Evolutionary conservation across 805 yeast genomes (phyloP), one percentile per base, ranked within the genome.

Genomic region (Metschnikowia kunwiensis): DNA sequence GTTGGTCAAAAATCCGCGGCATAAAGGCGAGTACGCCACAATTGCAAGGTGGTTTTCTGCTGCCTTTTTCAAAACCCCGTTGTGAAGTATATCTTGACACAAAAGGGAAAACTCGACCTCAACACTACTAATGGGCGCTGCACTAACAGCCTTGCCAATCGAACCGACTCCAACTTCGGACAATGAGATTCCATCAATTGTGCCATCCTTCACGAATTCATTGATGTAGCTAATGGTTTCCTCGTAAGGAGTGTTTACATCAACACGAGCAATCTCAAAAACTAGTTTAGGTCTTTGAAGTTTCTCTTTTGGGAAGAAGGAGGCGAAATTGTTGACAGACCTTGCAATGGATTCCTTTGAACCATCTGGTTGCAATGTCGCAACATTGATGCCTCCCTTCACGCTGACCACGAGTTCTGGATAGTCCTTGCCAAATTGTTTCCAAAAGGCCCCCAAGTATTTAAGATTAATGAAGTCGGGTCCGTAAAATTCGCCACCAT

Each of bases 401-500:
- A 86, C 74, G 17, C 82, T 74, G 28, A 86, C 54, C 13, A 75
- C 62, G 30, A 80, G 77, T 43, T 81, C 53, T 3, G 53, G 67
- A 34, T 73, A 61, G 34, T 79, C 71, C 34, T 65, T 63, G 30
- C 74, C 80, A 2, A 87, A 83, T 42, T 74, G 65, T n/a, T 54
- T 67, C 48, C 84, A 75, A 54, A 82, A 86, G 7, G 68, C 72
- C 30, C 72, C 63, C 26, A 85, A 55, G 38, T 76, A 68, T 48
- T 71, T 60, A 63, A 87, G 63, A 52, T 84, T 85, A 42, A 63
- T 59, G 30, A 50, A 50, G 32, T 66, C 62, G 0, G 58, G 42
- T 11, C 94, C 94, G 50, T 87, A 86, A 53, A 86, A 85, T 50
- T 81, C 93, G 41, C 93, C 93, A 18, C 78, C 79, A 52, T 86